These are phyloP conservation scores for Chamaenerion angustifolium DNA, from an alignment of 345 rosid genomes.

Conservation along the genomic window DNA sequence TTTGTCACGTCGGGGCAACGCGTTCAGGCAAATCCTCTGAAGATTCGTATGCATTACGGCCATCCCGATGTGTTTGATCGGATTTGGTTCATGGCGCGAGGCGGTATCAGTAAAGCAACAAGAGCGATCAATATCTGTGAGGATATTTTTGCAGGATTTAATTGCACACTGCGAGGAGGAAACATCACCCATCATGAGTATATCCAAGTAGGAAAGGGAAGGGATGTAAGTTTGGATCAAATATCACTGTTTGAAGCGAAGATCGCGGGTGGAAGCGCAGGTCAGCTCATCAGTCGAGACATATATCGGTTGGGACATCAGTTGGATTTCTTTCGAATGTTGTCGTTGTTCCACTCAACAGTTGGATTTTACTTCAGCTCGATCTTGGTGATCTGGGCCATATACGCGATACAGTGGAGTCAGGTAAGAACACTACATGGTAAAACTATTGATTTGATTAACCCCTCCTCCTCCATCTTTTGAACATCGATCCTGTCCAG, in stretches of 20 bases:
- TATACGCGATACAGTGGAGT: slow-evolving; percentile 1
- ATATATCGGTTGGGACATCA: slow-evolving; percentile 8
- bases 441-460: too few species aligned
- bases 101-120: slow-evolving; percentile 21
- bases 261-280: slow-evolving; percentile 8
- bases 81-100: slow-evolving; percentile 32
- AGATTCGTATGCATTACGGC: slow-evolving; percentile 32
- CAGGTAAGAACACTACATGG: too few species aligned
- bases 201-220: slow-evolving; percentile 9
- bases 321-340: slow-evolving; percentile 10
- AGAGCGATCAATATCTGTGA: slow-evolving; percentile 4
- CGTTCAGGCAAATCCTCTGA: slow-evolving; percentile 27
- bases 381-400: slow-evolving; percentile 2
- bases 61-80: slow-evolving; percentile 34
- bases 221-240: slow-evolving; percentile 9
- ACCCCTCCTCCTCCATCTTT: too few species aligned
- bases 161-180: slow-evolving; percentile 9
- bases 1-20: slow-evolving; percentile 7
- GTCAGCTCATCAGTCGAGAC: slow-evolving; percentile 7
- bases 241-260: slow-evolving; percentile 9
- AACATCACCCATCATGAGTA: slow-evolving; percentile 10
- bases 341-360: slow-evolving; percentile 3
- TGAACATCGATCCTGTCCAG: background rate
- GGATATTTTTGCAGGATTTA: slow-evolving; percentile 4
- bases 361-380: slow-evolving; percentile 9